phyloP scores from a whole-genome alignment of 116 monocot genomes.

The Trichopus zeylanicus region DNA sequence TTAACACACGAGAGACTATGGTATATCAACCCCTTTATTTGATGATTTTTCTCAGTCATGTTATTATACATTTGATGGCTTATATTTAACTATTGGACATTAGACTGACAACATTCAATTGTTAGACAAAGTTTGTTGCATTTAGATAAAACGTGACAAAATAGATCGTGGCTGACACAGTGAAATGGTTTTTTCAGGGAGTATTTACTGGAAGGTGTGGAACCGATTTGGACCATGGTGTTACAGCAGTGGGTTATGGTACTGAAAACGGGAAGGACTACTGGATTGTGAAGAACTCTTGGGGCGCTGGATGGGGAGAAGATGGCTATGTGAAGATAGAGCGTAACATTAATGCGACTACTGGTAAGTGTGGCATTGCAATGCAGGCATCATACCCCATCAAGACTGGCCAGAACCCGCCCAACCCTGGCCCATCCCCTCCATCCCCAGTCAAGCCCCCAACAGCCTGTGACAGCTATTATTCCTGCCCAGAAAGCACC shows the following conservation, averaged over 20 bases:
- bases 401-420: slow-evolving; percentile 31
- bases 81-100: neutral
- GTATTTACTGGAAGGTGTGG: slow-evolving; percentile 51
- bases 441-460: slow-evolving; percentile 48
- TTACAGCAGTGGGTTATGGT: slow-evolving; percentile 54
- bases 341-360: slow-evolving; percentile 23
- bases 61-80: neutral
- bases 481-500: slow-evolving; percentile 41
- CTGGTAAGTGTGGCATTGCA: slow-evolving; percentile 37
- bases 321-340: slow-evolving; percentile 33
- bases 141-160: no score
- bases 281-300: slow-evolving; percentile 39
- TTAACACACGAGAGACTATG: no score
- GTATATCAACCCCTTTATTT: neutral
- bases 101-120: neutral
- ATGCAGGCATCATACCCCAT: slow-evolving; percentile 37
- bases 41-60: neutral
- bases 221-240: slow-evolving; percentile 55
- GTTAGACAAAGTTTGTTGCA: neutral
- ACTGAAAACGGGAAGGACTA: slow-evolving; percentile 49
- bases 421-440: slow-evolving; percentile 40
- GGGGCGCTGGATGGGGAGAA: slow-evolving; percentile 45
- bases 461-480: slow-evolving; percentile 45
- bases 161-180: neutral
- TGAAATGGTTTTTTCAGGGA: slow-evolving; percentile 24